Percentiles rank a stretch among this genome's conserved stretches.
Evolutionary conservation across 108 stramenopile species (phyloP).

Genomic region (Parietichytrium sp.): DNA sequence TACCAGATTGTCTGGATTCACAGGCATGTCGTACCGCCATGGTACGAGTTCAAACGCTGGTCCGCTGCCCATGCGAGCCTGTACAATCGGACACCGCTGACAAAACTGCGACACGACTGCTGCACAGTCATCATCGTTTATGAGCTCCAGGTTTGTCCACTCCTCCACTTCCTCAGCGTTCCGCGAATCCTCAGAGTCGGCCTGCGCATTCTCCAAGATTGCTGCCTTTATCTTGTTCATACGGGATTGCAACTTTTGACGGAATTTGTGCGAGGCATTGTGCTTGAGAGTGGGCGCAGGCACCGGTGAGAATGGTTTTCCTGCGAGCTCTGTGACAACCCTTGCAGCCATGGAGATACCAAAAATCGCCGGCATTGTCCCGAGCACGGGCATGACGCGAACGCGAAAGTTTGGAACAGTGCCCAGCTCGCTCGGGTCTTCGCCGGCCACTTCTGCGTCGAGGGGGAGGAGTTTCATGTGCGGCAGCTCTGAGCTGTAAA

Average conservation of each 20-base stretch:
- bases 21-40: conserved; percentile 11
- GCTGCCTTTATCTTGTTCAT: conserved; percentile 8
- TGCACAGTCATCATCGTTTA: not conserved
- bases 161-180: not conserved
- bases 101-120: conserved; percentile 10
- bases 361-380: conserved; percentile 93
- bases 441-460: conserved; percentile 18
- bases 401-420: conserved; percentile 89
- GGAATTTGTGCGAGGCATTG: not conserved
- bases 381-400: conserved; percentile 92
- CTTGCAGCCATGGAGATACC: conserved; percentile 84
- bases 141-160: conserved; percentile 1
- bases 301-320: conserved; percentile 73
- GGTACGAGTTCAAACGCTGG: not conserved
- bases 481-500: conserved; percentile 40
- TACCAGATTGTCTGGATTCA: not conserved
- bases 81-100: not conserved
- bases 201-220: not conserved
- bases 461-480: conserved; percentile 37
- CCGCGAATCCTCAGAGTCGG: no score
- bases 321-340: conserved; percentile 82
- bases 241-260: not conserved
- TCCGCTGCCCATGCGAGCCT: not conserved
- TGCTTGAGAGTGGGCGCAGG: not conserved
- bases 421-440: conserved; percentile 71